A percentile compares a stretch with the other conserved stretches of the same genome.
Conservation (phyloP, 331 rosid species). For the Saraca asoca region DNA sequence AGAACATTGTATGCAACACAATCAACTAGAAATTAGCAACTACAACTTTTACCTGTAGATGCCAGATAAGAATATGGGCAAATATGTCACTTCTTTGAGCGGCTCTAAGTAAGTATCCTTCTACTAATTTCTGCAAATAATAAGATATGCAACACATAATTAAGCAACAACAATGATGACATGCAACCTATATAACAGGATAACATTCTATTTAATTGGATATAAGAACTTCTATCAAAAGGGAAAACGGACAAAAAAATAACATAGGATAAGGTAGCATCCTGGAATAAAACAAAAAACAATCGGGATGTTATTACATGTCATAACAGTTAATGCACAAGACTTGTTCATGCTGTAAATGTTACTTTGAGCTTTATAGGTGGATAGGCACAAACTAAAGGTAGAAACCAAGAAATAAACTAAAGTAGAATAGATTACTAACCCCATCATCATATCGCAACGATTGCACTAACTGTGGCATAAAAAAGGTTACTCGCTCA, state of each 20-base stretch:
- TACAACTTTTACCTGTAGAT: constrained; percentile 71
- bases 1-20: constrained; percentile 4
- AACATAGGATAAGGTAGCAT: too few species aligned
- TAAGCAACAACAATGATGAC: constrained; percentile 27
- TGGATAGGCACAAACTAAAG: constrained; percentile 7
- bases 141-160: constrained; percentile 6
- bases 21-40: background rate
- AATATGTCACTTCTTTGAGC: constrained; percentile 92
- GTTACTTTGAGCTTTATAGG: constrained; percentile 7
- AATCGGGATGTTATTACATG: background rate
- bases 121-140: constrained; percentile 78
- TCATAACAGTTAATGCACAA: constrained; percentile 1
- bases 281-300: too few species aligned
- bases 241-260: background rate
- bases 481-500: constrained; percentile 87
- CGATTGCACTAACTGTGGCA: constrained; percentile 98
- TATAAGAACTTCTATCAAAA: too few species aligned
- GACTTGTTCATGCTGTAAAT: constrained; percentile 24
- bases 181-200: constrained; percentile 17
- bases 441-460: constrained; percentile 95
- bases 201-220: background rate
- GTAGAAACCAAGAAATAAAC: constrained; percentile 27
- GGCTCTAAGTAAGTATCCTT: constrained; percentile 97
- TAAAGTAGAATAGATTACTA: constrained; percentile 45
- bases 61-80: constrained; percentile 97